A percentile compares a stretch with the other conserved stretches of the same genome.
Evolutionary conservation across 345 rosid genomes (phyloP).

Genomic region (Gossypium bickii): DNA sequence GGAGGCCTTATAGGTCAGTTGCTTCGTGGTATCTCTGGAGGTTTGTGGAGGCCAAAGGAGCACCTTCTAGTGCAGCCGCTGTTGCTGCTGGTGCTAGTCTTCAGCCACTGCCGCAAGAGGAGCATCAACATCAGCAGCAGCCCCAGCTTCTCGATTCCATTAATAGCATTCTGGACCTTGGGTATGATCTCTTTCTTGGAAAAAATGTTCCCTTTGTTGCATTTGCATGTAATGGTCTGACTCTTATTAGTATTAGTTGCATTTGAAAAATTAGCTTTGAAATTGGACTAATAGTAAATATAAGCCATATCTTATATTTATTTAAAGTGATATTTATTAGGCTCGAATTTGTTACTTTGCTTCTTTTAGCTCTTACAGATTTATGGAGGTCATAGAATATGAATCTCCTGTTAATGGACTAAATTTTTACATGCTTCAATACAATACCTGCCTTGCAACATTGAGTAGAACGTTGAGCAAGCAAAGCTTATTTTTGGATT

Average conservation of each 20-base stretch:
- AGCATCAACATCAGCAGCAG: slow-evolving; percentile 28
- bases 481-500: background rate
- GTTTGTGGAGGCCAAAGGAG: slow-evolving; percentile 63
- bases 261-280: background rate
- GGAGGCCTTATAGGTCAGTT: slow-evolving; percentile 95
- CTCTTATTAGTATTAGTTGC: background rate
- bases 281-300: background rate
- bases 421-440: background rate
- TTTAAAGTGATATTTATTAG: background rate
- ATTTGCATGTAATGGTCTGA: no score
- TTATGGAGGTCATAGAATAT: background rate
- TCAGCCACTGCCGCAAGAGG: slow-evolving; percentile 51
- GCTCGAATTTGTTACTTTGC: background rate
- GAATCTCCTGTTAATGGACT: background rate
- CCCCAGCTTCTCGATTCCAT: slow-evolving; percentile 76
- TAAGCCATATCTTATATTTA: background rate
- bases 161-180: slow-evolving; percentile 78
- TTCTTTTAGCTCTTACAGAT: background rate
- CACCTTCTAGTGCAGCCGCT: slow-evolving; percentile 58
- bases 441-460: background rate
- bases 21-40: slow-evolving; percentile 95
- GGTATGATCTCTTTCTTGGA: slow-evolving; percentile 40
- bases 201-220: slow-evolving; percentile 20
- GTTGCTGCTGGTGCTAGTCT: slow-evolving; percentile 46
- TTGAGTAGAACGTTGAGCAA: background rate